phyloP scores from a whole-genome alignment of 129 eudicot species.

The Erigeron canadensis region DNA sequence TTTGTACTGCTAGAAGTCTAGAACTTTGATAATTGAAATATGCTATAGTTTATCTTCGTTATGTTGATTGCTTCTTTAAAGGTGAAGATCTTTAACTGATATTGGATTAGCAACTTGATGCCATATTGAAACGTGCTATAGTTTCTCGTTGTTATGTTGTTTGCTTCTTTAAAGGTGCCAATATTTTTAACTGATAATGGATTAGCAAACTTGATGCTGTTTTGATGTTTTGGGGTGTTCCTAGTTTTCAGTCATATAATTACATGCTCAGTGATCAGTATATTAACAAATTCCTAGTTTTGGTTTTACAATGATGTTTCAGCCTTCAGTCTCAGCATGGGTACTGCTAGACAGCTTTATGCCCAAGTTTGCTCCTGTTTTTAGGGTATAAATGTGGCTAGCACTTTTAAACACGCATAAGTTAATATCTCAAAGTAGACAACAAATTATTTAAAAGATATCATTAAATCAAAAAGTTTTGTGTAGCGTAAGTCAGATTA shows the following conservation, averaged over 20 bases:
- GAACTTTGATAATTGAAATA: constrained; percentile 5
- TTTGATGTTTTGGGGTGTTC: constrained; percentile 9
- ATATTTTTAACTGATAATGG: constrained; percentile 3
- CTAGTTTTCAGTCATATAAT: constrained; percentile 13
- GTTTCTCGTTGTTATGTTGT: background rate
- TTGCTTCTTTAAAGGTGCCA: constrained; percentile 6
- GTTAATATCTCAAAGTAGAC: no score
- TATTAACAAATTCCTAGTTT: background rate
- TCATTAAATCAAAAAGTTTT: no score
- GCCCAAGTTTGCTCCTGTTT: no score
- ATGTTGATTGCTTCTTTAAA: background rate
- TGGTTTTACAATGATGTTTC: no score
- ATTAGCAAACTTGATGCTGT: background rate
- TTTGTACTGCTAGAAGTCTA: constrained; percentile 25
- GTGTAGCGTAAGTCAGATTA: no score
- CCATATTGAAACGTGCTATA: constrained; percentile 12
- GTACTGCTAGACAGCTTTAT: no score
- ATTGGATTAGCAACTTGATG: background rate
- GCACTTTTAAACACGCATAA: no score
- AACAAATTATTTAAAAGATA: no score
- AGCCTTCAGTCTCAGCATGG: no score
- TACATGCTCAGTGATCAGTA: background rate
- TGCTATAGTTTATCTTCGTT: constrained; percentile 3
- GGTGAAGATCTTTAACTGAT: constrained; percentile 9
- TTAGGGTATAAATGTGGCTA: no score